Conservation (phyloP, 129 eudicot genomes). For the Mikania micrantha region DNA sequence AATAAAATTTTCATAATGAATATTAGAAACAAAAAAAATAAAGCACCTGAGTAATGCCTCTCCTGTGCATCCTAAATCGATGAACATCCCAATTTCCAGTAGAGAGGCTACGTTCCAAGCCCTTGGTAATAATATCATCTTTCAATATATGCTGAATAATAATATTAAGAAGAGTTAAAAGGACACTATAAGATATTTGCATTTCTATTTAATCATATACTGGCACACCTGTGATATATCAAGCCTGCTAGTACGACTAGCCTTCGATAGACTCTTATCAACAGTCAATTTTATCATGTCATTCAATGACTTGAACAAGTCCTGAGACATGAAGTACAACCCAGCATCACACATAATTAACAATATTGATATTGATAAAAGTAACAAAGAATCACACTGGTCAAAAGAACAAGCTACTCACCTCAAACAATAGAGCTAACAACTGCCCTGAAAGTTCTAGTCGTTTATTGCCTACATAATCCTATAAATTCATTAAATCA, state of each 20-base stretch:
- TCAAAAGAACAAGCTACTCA: constrained; percentile 15
- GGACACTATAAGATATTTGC: not conserved
- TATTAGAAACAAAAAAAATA: not conserved
- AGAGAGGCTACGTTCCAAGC: constrained; percentile 78
- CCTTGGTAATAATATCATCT: constrained; percentile 58
- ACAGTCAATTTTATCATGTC: constrained; percentile 26
- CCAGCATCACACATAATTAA: not conserved
- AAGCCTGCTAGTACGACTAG: constrained; percentile 50
- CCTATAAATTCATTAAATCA: constrained; percentile 41
- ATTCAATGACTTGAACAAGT: constrained; percentile 79
- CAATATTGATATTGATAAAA: too few species aligned
- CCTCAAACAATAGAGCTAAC: constrained; percentile 88
- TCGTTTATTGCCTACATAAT: constrained; percentile 91
- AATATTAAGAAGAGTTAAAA: not conserved
- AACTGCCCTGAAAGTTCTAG: constrained; percentile 88
- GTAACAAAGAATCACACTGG: not conserved
- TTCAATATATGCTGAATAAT: constrained; percentile 39
- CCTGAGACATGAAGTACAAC: constrained; percentile 37
- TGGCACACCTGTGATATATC: constrained; percentile 68
- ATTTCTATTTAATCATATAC: not conserved
- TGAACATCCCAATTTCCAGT: constrained; percentile 85
- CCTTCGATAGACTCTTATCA: constrained; percentile 40
- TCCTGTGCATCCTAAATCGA: constrained; percentile 73
- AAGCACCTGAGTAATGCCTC: constrained; percentile 89
- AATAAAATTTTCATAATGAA: not conserved